Evolutionary conservation across 2,329 filamentous ascomycete genomes (phyloP).

Genomic region (Alternaria triticimaculans): DNA sequence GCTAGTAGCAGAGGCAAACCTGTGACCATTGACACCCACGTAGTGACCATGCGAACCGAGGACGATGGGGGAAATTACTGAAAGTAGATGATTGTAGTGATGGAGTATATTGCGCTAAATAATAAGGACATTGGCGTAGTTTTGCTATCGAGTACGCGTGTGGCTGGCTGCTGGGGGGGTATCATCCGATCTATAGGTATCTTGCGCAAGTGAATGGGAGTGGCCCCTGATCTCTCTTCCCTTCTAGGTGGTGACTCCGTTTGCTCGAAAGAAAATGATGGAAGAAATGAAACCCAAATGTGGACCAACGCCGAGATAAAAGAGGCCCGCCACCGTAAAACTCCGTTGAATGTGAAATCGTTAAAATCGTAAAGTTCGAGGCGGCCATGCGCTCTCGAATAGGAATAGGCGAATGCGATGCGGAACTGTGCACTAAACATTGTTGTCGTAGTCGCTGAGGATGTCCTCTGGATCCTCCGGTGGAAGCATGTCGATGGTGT

Average conservation of each 20-base stretch:
- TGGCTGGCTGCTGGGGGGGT: slow-evolving; percentile 7
- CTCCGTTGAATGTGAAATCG: background rate
- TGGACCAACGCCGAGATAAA: background rate
- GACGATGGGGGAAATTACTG: background rate
- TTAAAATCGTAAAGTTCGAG: slow-evolving; percentile 3
- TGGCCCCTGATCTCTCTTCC: background rate
- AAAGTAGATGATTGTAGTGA: background rate
- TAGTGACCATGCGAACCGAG: background rate
- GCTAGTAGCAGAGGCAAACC: background rate
- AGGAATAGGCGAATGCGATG: background rate
- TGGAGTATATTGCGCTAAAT: background rate
- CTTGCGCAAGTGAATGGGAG: slow-evolving; percentile 4
- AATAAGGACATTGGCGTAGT: background rate
- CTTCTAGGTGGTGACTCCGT: background rate
- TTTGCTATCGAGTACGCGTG: background rate
- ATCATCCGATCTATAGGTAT: slow-evolving; percentile 21
- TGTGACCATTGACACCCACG: background rate
- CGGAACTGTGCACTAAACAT: slow-evolving; percentile 19
- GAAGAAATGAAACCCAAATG: background rate
- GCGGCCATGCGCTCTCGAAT: background rate
- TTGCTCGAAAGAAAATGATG: background rate
- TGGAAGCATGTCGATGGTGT: slow-evolving; percentile 54
- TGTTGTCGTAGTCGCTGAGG: slow-evolving; percentile 42
- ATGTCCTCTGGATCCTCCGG: slow-evolving; percentile 51
- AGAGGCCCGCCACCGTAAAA: background rate